These are phyloP conservation scores for Myxozyma geophila DNA, from an alignment of 805 yeast species.

Conservation along the genomic window DNA sequence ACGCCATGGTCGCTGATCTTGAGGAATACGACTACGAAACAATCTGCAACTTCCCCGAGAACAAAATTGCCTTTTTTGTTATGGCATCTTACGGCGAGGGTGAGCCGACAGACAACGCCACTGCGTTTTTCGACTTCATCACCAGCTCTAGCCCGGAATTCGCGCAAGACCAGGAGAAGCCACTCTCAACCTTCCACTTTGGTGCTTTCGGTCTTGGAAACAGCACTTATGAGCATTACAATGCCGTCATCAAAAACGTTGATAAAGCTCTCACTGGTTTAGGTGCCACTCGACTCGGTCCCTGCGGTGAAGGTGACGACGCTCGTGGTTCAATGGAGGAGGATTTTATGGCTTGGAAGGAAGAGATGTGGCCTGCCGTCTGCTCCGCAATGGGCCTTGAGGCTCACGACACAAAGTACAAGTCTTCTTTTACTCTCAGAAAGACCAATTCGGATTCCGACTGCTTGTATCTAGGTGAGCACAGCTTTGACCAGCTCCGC, in stretches of 20 bases:
- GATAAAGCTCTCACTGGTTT: slow-evolving; percentile 57
- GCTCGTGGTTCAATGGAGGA: slow-evolving; percentile 94
- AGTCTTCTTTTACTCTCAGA: slow-evolving; percentile 58
- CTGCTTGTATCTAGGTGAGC: slow-evolving; percentile 78
- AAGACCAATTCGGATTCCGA: slow-evolving; percentile 40
- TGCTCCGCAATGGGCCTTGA: slow-evolving; percentile 65
- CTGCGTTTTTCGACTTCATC: slow-evolving; percentile 70
- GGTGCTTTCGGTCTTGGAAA: slow-evolving; percentile 91
- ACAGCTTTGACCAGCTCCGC: slow-evolving; percentile 59
- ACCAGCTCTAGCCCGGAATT: slow-evolving; percentile 18
- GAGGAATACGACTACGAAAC: slow-evolving; percentile 85
- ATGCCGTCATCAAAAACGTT: slow-evolving; percentile 69
- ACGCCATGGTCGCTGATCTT: slow-evolving; percentile 81
- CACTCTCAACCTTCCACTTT: slow-evolving; percentile 61
- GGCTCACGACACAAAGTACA: slow-evolving; percentile 77
- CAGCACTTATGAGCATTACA: slow-evolving; percentile 88
- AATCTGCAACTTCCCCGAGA: slow-evolving; percentile 63
- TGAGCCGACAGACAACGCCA: slow-evolving; percentile 94
- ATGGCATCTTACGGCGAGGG: slow-evolving; percentile 98
- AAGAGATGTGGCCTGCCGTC: slow-evolving; percentile 65
- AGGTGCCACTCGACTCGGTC: slow-evolving; percentile 74
- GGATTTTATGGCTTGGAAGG: slow-evolving; percentile 93
- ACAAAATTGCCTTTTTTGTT: slow-evolving; percentile 67
- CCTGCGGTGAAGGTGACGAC: slow-evolving; percentile 91
- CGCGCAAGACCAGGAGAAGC: slow-evolving; percentile 54